A percentile compares a stretch with the other conserved stretches of the same genome.
These are phyloP conservation scores for Brassica rapa DNA, from an alignment of 345 rosid species.

Conservation along the genomic window DNA sequence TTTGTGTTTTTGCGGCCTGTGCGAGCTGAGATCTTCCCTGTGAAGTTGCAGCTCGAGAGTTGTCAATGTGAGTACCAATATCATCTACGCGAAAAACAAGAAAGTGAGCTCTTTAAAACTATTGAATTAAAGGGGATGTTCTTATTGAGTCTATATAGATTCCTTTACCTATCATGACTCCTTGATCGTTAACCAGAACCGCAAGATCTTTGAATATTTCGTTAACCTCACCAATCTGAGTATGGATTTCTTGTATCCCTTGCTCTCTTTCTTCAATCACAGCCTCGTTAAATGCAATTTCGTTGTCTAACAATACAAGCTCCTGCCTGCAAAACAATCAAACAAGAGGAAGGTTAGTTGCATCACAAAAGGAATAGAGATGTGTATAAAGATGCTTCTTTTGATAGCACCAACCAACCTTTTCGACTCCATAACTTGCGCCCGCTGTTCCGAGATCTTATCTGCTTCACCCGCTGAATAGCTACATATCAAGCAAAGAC, in stretches of 20 bases:
- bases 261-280: constrained; percentile 95
- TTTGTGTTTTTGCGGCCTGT: constrained; percentile 89
- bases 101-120: not conserved
- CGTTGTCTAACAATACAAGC: constrained; percentile 75
- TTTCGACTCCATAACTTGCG: constrained; percentile 40
- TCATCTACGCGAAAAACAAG: constrained; percentile 57
- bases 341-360: not conserved
- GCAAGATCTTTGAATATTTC: constrained; percentile 96
- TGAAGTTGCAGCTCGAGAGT: constrained; percentile 81
- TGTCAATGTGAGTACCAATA: constrained; percentile 77
- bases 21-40: constrained; percentile 81
- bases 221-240: constrained; percentile 93
- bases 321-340: constrained; percentile 65
- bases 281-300: constrained; percentile 52
- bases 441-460: constrained; percentile 30
- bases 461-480: constrained; percentile 33
- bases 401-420: constrained; percentile 10
- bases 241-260: constrained; percentile 88
- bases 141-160: not conserved
- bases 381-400: not conserved
- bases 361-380: not conserved
- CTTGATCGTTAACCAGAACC: constrained; percentile 93
- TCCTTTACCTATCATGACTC: constrained; percentile 73
- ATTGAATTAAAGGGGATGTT: not conserved
- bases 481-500: constrained; percentile 43